Base-by-base conservation (phyloP, 441 rosid genomes). In the Arabidopsis lyrata region DNA sequence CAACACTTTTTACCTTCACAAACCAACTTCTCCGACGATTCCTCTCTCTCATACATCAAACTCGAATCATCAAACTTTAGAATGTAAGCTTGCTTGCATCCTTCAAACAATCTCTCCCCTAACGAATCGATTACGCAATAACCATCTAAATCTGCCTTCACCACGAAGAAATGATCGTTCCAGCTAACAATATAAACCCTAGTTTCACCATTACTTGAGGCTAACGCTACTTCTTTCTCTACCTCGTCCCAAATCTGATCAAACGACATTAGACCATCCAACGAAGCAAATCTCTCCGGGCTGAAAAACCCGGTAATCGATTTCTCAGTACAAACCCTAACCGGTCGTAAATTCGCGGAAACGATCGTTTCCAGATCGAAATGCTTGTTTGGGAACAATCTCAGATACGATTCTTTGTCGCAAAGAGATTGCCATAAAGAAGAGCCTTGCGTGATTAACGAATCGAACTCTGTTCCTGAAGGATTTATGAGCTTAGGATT, bases 101-200 rank as follows among this genome's bases (percentile, higher is more conserved):
- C 97, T 70, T 87, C 92, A 5, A 77, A 85, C 5, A 91, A 82
- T 36, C 97, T 79, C 65, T 89, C 92, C 3, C 92, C 91, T 57
- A 89, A 77, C 0, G 97, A 86, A 41, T 89, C 92, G 2, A 89
- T 80, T 9, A 87, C 79, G 22, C 74, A 91, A 50, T 59, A 89
- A 2, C 87, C 85, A 36, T 83, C 62, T 2, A 44, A 35, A 60
- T 72, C 86, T 7, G 80, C 88, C 60, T 85, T 87, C 72, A 91
- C 48, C 67, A 91, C 87, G 5, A 87, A 89, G 88, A 89, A 87
- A 81, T 90, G 96, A 81, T 88, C 96, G 66, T 88, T 90, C 92
- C 96, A 90, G 47, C 90, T 86, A 13, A 85, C 84, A 1, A 90
- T 81, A 60, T 87, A 88, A 64, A 90, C 76, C 62, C 78, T 79